Evolutionary conservation across 345 rosid genomes (phyloP).

Genomic region (Brassica incana): DNA sequence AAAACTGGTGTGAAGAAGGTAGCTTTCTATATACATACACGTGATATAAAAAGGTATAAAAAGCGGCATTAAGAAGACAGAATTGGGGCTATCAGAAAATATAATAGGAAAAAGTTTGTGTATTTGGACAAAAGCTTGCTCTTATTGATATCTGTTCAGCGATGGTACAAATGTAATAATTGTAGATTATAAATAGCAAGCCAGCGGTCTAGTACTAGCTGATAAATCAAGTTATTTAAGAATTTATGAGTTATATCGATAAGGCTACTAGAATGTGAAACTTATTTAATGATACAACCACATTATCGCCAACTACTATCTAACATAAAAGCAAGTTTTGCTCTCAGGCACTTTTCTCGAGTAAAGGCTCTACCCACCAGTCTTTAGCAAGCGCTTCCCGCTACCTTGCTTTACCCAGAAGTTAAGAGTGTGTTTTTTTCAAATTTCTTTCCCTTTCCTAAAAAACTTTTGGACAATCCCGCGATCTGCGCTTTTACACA

Average conservation of each 20-base stretch:
- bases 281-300: slow-evolving; percentile 34
- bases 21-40: slow-evolving; percentile 12
- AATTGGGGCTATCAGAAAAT: background rate
- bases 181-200: slow-evolving; percentile 6
- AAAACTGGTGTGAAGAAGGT: slow-evolving; percentile 11
- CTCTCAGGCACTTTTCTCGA: no score
- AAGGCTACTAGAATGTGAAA: slow-evolving; percentile 27
- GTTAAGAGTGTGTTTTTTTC: no score
- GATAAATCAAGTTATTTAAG: slow-evolving; percentile 1
- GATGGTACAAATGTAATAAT: slow-evolving; percentile 11
- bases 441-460: no score
- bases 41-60: slow-evolving; percentile 10
- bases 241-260: slow-evolving; percentile 12
- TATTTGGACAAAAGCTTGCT: background rate
- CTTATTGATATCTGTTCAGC: background rate
- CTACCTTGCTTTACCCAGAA: no score
- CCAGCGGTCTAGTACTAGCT: background rate
- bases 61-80: background rate
- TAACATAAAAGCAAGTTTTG: background rate
- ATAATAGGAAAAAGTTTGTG: background rate
- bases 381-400: no score
- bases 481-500: no score
- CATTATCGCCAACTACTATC: slow-evolving; percentile 37
- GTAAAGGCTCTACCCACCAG: no score
- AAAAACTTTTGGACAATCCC: no score